Evolutionary conservation across 495 filamentous ascomycete species (phyloP), one percentile per base, ranked within the genome.

Genomic region (Podospora sp.): DNA sequence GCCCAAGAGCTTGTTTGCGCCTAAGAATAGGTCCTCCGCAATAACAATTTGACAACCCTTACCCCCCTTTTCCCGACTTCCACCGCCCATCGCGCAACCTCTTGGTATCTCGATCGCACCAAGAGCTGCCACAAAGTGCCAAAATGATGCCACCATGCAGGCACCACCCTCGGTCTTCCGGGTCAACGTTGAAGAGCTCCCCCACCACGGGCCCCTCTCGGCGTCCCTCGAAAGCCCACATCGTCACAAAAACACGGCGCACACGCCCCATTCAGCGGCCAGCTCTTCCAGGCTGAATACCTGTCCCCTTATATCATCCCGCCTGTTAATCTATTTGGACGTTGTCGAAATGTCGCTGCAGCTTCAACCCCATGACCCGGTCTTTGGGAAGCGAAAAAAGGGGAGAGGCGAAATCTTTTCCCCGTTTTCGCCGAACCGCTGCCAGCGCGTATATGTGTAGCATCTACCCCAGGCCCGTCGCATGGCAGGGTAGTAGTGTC

Each of bases 291-390:
- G 66, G 61, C 60, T 68, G 66, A 68, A 64, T 68, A 3, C 11
- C 61, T 35, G 7, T 24, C 27, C 21, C 25, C 50, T 60, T 68
- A 60, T 68, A 64, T 68, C 66, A 53, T 60, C 46, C 66, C 66
- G 66, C 52, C 61, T 21, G 63, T 60, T 68, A 68, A 60, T 65
- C 36, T 68, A 59, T 21, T 59, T 33, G n/a, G 36, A 18, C 61
- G 16, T 60, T 36, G 11, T 12, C 36, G 16, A 18, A 25, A 21
- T 29, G 24, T 51, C 2, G 40, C 40, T 46, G 40, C 40, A 46
- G 40, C 40, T 46, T 33, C 40, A 33, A 6, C 26, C 25, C 62
- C 29, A 68, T 68, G 61, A 68, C 66, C 66, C 51, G 66, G 66
- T 63, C 58, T 35, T 63, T 68, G 66, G 65, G 61, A 68, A 68